Evolutionary conservation across 148 eudicot species (phyloP).

Genomic region (Hydrangea macrophylla): DNA sequence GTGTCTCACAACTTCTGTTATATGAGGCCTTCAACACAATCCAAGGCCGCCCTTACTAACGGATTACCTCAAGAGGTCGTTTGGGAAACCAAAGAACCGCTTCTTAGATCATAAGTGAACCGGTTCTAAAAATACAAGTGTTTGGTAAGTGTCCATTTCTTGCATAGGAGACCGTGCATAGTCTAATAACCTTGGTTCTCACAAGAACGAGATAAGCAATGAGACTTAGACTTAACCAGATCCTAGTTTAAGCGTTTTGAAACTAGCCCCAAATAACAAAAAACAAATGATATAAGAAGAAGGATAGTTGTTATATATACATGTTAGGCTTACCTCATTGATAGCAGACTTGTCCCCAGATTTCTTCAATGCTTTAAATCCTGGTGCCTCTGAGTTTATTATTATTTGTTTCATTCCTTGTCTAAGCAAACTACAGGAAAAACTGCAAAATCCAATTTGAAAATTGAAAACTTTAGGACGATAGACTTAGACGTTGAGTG

Average conservation of each 20-base stretch:
- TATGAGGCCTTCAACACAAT: background rate
- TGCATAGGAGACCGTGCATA: no score
- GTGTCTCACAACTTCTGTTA: no score
- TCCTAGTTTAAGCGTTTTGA: no score
- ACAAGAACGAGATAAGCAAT: no score
- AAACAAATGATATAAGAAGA: background rate
- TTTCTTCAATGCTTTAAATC: slow-evolving; percentile 34
- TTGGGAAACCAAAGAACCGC: no score
- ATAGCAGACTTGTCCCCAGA: slow-evolving; percentile 35
- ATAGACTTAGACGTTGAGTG: background rate
- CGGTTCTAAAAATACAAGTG: no score
- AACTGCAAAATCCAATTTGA: slow-evolving; percentile 26
- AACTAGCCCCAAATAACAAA: background rate
- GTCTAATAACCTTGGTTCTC: no score
- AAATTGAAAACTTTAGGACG: background rate
- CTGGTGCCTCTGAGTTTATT: slow-evolving; percentile 42
- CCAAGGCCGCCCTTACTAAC: background rate
- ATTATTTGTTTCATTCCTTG: slow-evolving; percentile 67
- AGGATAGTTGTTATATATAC: no score
- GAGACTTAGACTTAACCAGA: no score
- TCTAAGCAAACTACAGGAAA: slow-evolving; percentile 61
- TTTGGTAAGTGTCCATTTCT: no score
- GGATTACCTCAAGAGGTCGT: background rate
- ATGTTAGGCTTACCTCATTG: slow-evolving; percentile 24
- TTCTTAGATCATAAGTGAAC: no score